Evolutionary conservation across 495 filamentous ascomycete genomes (phyloP), one percentile per base, ranked within the genome.

Genomic region (Penicillium manginii): DNA sequence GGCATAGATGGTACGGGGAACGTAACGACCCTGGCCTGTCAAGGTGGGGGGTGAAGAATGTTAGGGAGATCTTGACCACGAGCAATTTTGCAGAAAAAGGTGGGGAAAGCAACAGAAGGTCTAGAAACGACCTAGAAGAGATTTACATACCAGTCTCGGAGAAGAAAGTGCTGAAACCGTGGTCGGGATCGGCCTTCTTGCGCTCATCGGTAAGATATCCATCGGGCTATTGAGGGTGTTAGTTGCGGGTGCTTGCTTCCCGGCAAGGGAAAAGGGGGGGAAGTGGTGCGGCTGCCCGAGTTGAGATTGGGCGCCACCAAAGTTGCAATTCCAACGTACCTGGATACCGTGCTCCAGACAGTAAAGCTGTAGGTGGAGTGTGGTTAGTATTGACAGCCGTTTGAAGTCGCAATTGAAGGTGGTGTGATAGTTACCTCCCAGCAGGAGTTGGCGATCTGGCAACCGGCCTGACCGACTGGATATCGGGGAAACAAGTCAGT

Each of bases 161-260:
- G 85, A 98, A 98, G 86, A 98, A 98, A 73, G 94, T 98, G 86
- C 92, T 96, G 84, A 98, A 98, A 56, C 94, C 94, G 67, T 96
- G 91, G 75, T 98, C 96, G 62, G 92, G 91, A 57, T 96, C 91
- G 69, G 85, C 84, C 80, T 94, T 93, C 81, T 97, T 96, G 80
- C 93, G 92, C 82, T 98, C 96, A 74, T 98, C 93, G 66, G 93
- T 98, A 78, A 98, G 86, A 80, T 91, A 97, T 77, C 94, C 94
- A 87, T 98, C 94, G 68, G 94, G 92, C 94, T 98, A 80, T 54
- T 57, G 58, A 56, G 3, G 40, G 6, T 33, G 54, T 67, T 63
- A 66, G 59, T 66, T 61, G 47, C 63, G 62, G 67, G 56, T 66
- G 51, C 53, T 65, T 33, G 52, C 50, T 59, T 62, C 52, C 47